phyloP scores from a whole-genome alignment of 2,329 filamentous ascomycete species.

The Aspergillus sp. region DNA sequence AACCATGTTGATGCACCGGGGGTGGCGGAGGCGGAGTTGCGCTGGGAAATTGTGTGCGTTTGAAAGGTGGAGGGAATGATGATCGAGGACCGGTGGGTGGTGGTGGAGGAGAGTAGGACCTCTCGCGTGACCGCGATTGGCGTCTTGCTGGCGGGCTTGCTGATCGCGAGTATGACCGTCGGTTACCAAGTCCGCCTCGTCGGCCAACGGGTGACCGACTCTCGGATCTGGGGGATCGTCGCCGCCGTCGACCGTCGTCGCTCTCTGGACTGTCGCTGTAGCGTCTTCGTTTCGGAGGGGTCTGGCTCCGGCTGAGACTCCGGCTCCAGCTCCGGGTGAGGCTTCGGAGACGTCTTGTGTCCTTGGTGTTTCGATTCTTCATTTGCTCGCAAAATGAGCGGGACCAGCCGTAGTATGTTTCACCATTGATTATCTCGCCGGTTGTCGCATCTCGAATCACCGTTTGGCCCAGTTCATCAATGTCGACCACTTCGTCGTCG shows the following conservation, averaged over 20 bases:
- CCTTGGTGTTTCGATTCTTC: constrained; percentile 45
- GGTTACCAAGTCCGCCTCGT: constrained; percentile 9
- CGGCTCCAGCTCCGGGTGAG: constrained; percentile 39
- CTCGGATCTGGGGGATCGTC: constrained; percentile 17
- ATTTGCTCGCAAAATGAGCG: constrained; percentile 72
- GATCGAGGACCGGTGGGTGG: constrained; percentile 15
- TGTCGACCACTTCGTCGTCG: constrained; percentile 49
- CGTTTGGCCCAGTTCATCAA: constrained; percentile 69
- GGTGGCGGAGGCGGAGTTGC: constrained; percentile 7
- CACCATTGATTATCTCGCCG: constrained; percentile 57
- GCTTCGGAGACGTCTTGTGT: constrained; percentile 17
- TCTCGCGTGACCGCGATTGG: constrained; percentile 21
- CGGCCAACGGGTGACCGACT: constrained; percentile 23
- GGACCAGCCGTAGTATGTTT: constrained; percentile 87
- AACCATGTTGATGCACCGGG: constrained; percentile 2
- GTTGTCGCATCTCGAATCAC: constrained; percentile 60
- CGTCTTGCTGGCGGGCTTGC: constrained; percentile 16
- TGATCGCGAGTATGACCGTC: constrained; percentile 23
- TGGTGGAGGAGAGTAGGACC: constrained; percentile 28
- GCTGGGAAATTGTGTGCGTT: constrained; percentile 11
- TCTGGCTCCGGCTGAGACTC: constrained; percentile 47
- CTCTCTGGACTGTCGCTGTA: constrained; percentile 33
- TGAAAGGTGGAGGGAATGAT: constrained; percentile 16
- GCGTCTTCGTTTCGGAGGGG: constrained; percentile 23
- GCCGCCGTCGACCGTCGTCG: constrained; percentile 22